Percentiles rank a stretch among this genome's conserved stretches.
These are phyloP conservation scores for Fusarium sp. DNA, from an alignment of 2,329 filamentous ascomycete genomes.

Conservation along the genomic window DNA sequence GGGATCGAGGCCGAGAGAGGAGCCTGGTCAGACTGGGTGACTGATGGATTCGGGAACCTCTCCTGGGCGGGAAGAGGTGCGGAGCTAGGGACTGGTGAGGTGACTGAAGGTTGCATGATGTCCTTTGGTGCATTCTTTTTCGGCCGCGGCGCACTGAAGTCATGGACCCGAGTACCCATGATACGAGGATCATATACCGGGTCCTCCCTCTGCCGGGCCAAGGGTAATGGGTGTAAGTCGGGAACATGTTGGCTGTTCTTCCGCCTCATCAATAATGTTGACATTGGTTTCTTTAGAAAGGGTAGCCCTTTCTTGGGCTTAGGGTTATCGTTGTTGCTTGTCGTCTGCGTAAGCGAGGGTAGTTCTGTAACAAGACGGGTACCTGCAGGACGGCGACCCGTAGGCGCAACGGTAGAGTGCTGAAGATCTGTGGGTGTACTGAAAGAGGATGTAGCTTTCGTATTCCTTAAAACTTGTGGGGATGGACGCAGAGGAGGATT, in stretches of 20 bases:
- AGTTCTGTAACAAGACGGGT: conserved; percentile 59
- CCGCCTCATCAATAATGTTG: conserved; percentile 70
- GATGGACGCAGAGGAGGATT: conserved; percentile 48
- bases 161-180: conserved; percentile 74
- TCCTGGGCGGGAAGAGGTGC: conserved; percentile 36
- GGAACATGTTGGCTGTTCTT: conserved; percentile 66
- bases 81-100: conserved; percentile 32
- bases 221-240: conserved; percentile 60
- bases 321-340: conserved; percentile 55
- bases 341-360: conserved; percentile 50
- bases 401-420: conserved; percentile 48
- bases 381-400: conserved; percentile 61
- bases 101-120: conserved; percentile 23
- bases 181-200: conserved; percentile 74
- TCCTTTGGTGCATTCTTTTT: conserved; percentile 51
- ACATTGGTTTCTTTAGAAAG: conserved; percentile 73
- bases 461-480: conserved; percentile 47
- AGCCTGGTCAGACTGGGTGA: conserved; percentile 17
- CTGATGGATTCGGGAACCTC: conserved; percentile 21
- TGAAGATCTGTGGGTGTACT: conserved; percentile 66
- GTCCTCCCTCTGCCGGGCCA: conserved; percentile 59
- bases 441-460: conserved; percentile 58
- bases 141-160: conserved; percentile 74
- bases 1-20: conserved; percentile 35
- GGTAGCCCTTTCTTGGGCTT: conserved; percentile 69